phyloP scores from a whole-genome alignment of 2,329 filamentous ascomycete species.

The Claviceps quebecensis region DNA sequence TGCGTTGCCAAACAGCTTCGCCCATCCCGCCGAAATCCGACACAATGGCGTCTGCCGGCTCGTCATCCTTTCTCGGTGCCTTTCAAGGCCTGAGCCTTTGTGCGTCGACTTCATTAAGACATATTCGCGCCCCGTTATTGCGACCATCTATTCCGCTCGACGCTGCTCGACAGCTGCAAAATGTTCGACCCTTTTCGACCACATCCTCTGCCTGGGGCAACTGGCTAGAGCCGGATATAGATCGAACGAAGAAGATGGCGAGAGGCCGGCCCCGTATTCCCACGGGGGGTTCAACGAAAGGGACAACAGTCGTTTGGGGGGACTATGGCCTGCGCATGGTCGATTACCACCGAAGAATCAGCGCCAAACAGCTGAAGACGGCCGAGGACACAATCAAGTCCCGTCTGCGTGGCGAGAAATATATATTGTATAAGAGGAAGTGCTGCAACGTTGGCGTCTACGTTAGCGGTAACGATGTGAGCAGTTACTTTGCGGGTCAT shows the following conservation, averaged over 20 bases:
- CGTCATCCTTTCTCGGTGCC: slow-evolving; percentile 34
- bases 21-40: slow-evolving; percentile 7
- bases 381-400: slow-evolving; percentile 89
- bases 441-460: slow-evolving; percentile 91
- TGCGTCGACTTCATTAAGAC: slow-evolving; percentile 24
- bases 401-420: slow-evolving; percentile 79
- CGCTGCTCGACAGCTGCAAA: slow-evolving; percentile 24
- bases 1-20: neutral
- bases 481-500: neutral
- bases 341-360: slow-evolving; percentile 85
- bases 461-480: slow-evolving; percentile 79
- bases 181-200: slow-evolving; percentile 58
- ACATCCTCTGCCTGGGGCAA: slow-evolving; percentile 45
- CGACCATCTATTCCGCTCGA: slow-evolving; percentile 16
- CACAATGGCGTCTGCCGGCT: slow-evolving; percentile 31
- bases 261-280: slow-evolving; percentile 80
- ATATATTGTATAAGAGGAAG: slow-evolving; percentile 81
- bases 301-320: slow-evolving; percentile 91
- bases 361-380: slow-evolving; percentile 71
- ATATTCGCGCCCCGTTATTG: slow-evolving; percentile 20
- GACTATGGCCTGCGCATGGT: slow-evolving; percentile 89
- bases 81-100: slow-evolving; percentile 36
- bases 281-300: slow-evolving; percentile 80
- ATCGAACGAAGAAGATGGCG: slow-evolving; percentile 74
- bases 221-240: slow-evolving; percentile 69